These are phyloP conservation scores for Tremellales sp. DNA, from an alignment of 1,284 basidiomycete species.

Conservation along the genomic window DNA sequence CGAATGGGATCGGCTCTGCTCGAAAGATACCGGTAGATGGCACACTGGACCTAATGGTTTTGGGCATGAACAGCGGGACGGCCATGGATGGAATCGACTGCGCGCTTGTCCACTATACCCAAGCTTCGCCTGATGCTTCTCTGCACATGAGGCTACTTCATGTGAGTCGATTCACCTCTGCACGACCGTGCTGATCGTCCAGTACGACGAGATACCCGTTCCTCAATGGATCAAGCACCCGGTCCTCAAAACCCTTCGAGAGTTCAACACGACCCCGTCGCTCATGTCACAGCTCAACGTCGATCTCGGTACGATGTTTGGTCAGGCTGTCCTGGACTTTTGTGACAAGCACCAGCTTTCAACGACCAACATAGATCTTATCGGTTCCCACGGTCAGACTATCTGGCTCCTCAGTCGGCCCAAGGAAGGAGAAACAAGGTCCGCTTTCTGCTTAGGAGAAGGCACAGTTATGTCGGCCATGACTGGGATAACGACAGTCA, in stretches of 20 bases:
- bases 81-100: slow-evolving; percentile 13
- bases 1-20: too few relatives aligned
- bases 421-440: slow-evolving; percentile 7
- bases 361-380: slow-evolving; percentile 6
- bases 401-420: slow-evolving; percentile 9
- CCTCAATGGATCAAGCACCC: slow-evolving; percentile 10
- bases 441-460: slow-evolving; percentile 7
- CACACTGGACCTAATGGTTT: slow-evolving; percentile 20
- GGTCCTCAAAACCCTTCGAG: slow-evolving; percentile 7
- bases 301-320: slow-evolving; percentile 10
- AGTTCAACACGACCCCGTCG: slow-evolving; percentile 6
- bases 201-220: slow-evolving; percentile 7
- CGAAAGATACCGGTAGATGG: too few relatives aligned
- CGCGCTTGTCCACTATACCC: background rate
- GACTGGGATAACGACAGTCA: slow-evolving; percentile 10
- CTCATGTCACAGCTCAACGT: slow-evolving; percentile 12
- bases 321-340: slow-evolving; percentile 1
- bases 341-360: slow-evolving; percentile 4
- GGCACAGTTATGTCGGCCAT: slow-evolving; percentile 5
- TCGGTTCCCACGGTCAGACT: slow-evolving; percentile 16
- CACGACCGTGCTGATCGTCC: background rate
- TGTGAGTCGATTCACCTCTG: background rate
- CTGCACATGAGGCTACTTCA: background rate
- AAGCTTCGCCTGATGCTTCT: slow-evolving; percentile 4
- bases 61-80: slow-evolving; percentile 27